A percentile compares a stretch with the other conserved stretches of the same genome.
These are phyloP conservation scores for Fusarium pilosicola DNA, from an alignment of 2,329 filamentous ascomycete species.

Conservation along the genomic window DNA sequence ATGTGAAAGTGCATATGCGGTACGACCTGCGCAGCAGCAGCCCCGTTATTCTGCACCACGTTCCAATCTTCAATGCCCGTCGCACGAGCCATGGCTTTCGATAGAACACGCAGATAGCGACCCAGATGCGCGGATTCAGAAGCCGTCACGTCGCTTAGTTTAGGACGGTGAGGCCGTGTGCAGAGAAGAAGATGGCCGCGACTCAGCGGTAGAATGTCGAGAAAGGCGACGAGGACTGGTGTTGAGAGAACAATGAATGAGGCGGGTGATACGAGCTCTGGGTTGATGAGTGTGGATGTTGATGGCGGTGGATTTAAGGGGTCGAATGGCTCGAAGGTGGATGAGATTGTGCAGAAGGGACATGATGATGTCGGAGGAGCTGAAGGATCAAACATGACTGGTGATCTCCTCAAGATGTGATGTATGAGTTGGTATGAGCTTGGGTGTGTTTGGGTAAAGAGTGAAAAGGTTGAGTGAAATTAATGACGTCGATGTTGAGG, in stretches of 20 bases:
- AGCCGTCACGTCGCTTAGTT: constrained; percentile 75
- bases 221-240: constrained; percentile 81
- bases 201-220: constrained; percentile 92
- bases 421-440: not conserved
- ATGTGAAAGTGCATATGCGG: constrained; percentile 95
- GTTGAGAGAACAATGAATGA: constrained; percentile 81
- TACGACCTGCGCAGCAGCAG: constrained; percentile 89
- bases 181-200: constrained; percentile 85
- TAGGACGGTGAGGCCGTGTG: constrained; percentile 79
- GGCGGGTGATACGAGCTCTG: constrained; percentile 53
- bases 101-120: constrained; percentile 75
- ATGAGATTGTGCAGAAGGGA: constrained; percentile 71
- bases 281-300: constrained; percentile 44
- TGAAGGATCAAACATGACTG: constrained; percentile 51
- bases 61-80: constrained; percentile 89
- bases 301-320: constrained; percentile 55
- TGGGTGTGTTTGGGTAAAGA: not conserved
- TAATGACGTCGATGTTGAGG: not conserved
- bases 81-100: constrained; percentile 73
- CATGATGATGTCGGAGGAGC: constrained; percentile 55
- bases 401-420: not conserved
- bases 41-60: constrained; percentile 94
- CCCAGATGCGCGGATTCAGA: constrained; percentile 75
- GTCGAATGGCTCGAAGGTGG: constrained; percentile 59
- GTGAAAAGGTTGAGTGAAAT: not conserved